A percentile compares a stretch with the other conserved stretches of the same genome.
These are phyloP conservation scores for Rhizopogon sp. DNA, from an alignment of 768 basidiomycete genomes.

Conservation along the genomic window DNA sequence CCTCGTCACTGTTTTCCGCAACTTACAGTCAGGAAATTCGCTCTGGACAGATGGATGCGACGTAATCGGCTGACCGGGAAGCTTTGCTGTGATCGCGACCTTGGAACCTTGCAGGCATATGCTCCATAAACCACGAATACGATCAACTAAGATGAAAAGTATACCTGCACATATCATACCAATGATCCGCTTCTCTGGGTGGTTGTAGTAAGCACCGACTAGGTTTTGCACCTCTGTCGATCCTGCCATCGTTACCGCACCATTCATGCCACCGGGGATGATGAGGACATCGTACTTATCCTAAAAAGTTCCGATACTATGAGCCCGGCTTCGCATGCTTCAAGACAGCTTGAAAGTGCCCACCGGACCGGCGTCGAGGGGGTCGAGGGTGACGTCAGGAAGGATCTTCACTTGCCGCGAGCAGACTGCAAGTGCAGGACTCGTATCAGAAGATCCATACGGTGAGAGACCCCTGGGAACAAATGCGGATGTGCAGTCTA, in stretches of 20 bases:
- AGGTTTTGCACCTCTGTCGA: constrained; percentile 56
- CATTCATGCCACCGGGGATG: constrained; percentile 75
- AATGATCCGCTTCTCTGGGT: constrained; percentile 36
- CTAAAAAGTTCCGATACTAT: constrained; percentile 26
- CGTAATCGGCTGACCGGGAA: constrained; percentile 63
- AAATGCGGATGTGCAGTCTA: constrained; percentile 63
- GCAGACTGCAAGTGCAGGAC: constrained; percentile 50
- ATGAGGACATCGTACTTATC: constrained; percentile 64
- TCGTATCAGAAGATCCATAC: constrained; percentile 20
- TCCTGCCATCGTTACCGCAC: constrained; percentile 67
- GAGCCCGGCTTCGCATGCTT: background rate
- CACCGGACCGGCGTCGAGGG: constrained; percentile 43
- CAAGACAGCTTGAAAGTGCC: constrained; percentile 10
- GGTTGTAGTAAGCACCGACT: constrained; percentile 44
- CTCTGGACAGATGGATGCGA: constrained; percentile 72
- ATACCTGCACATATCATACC: constrained; percentile 85
- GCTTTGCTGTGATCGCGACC: constrained; percentile 55
- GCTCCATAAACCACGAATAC: background rate
- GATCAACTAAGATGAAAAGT: background rate
- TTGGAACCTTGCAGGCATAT: constrained; percentile 48
- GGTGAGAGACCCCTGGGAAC: constrained; percentile 32
- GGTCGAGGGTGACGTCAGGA: constrained; percentile 55
- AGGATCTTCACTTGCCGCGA: constrained; percentile 72
- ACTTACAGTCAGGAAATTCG: constrained; percentile 50
- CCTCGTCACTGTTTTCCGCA: background rate